phyloP scores from a whole-genome alignment of 2,329 filamentous ascomycete species.

The Fusarium burgessii region DNA sequence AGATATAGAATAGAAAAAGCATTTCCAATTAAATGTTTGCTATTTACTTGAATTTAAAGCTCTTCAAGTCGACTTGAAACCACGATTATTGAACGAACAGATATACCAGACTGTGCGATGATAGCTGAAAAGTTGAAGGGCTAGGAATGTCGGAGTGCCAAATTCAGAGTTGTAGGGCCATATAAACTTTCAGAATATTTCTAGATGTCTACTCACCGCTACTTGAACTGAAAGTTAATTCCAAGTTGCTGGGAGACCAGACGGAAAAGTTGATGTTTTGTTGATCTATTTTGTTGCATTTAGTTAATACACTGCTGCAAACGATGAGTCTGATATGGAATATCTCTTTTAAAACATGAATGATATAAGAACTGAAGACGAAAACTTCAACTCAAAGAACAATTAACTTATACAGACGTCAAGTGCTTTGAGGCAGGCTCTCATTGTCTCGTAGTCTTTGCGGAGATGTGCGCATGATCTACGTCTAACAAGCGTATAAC shows the following conservation, averaged over 20 bases:
- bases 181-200: constrained; percentile 36
- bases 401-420: background rate
- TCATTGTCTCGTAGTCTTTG: background rate
- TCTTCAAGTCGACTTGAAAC: background rate
- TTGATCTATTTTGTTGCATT: constrained; percentile 12
- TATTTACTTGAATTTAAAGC: background rate
- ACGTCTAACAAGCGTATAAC: constrained; percentile 27
- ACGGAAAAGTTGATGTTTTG: constrained; percentile 26
- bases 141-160: constrained; percentile 30
- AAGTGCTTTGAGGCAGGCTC: background rate
- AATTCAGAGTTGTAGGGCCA: constrained; percentile 15
- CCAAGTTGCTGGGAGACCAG: constrained; percentile 34
- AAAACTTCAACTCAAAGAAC: background rate
- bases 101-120: background rate
- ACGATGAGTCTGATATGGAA: background rate
- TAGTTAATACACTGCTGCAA: constrained; percentile 5
- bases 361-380: background rate
- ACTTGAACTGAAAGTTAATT: constrained; percentile 32
- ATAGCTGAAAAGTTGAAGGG: background rate
- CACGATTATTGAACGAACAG: background rate
- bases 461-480: background rate
- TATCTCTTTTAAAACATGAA: background rate
- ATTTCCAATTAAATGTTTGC: background rate
- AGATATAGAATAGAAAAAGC: background rate
- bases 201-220: constrained; percentile 28